Conservation (phyloP, 345 rosid genomes). For the Populus tremula region DNA sequence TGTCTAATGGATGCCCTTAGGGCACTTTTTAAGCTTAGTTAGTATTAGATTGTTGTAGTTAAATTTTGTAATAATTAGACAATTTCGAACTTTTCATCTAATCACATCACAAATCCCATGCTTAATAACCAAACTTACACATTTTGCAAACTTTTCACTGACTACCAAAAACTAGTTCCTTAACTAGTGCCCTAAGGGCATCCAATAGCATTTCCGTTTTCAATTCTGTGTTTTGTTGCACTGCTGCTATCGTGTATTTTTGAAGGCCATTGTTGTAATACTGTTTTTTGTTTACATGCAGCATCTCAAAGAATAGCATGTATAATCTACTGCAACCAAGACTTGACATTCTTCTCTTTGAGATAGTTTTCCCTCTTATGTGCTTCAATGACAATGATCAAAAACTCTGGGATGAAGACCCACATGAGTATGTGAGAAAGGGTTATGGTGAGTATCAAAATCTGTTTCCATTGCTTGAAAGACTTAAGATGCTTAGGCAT, state of each 20-base stretch:
- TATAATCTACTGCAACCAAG: conserved; percentile 77
- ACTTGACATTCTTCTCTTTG: conserved; percentile 88
- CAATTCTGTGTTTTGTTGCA: background rate
- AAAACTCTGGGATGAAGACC: conserved; percentile 99
- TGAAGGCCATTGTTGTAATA: conserved; percentile 3
- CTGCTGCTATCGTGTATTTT: background rate
- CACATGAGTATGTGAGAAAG: conserved; percentile 99
- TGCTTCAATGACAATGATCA: conserved; percentile 97
- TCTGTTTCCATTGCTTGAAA: background rate
- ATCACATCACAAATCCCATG: background rate
- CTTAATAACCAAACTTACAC: background rate
- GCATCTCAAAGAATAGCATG: conserved; percentile 80
- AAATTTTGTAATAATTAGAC: background rate
- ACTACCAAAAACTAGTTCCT: background rate
- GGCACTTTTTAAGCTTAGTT: background rate
- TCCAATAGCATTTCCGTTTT: background rate
- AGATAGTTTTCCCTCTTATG: conserved; percentile 95
- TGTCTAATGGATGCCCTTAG: background rate
- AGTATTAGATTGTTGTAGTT: background rate
- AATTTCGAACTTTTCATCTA: background rate
- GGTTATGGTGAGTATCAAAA: conserved; percentile 81
- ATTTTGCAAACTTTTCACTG: background rate
- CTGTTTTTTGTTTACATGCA: conserved; percentile 37
- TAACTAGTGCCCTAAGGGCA: background rate
- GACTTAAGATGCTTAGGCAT: background rate